Evolutionary conservation across 768 basidiomycete species (phyloP).

Genomic region (Cyclocybe cylindracea): DNA sequence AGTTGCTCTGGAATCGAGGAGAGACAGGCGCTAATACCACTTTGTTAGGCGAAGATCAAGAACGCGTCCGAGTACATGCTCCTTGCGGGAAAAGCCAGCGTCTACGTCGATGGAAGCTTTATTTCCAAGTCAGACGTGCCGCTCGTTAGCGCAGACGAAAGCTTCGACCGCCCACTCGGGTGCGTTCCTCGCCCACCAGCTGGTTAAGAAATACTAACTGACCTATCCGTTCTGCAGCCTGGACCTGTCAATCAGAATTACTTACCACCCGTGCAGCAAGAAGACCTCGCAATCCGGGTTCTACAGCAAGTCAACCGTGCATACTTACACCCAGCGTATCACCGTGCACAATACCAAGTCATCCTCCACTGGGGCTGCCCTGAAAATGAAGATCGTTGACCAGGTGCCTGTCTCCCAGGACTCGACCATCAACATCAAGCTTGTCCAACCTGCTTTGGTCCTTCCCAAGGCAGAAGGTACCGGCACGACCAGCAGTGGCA

Average conservation of each 20-base stretch:
- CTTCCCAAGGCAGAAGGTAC: constrained; percentile 20
- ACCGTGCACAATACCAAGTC: constrained; percentile 39
- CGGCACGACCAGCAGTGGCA: neutral
- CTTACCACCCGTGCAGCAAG: constrained; percentile 37
- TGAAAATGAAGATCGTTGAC: constrained; percentile 36
- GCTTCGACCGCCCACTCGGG: constrained; percentile 48
- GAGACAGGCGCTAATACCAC: neutral
- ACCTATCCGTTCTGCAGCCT: constrained; percentile 22
- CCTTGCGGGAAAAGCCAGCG: constrained; percentile 45
- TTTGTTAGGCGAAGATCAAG: constrained; percentile 46
- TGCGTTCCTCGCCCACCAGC: constrained; percentile 19
- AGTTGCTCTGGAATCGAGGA: neutral
- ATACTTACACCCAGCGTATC: constrained; percentile 36
- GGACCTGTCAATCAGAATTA: constrained; percentile 41
- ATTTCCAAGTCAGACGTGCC: constrained; percentile 48
- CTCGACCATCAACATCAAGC: constrained; percentile 41
- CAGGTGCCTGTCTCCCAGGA: constrained; percentile 39
- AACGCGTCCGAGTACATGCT: constrained; percentile 57
- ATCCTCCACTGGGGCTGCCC: constrained; percentile 11
- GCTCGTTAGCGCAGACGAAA: constrained; percentile 42
- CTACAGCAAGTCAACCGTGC: constrained; percentile 30
- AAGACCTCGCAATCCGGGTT: constrained; percentile 35
- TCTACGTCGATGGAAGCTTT: constrained; percentile 60
- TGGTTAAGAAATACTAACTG: neutral
- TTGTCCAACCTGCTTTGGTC: constrained; percentile 31